Evolutionary conservation across 108 stramenopile species (phyloP).

Genomic region (Cyclotella cryptica): DNA sequence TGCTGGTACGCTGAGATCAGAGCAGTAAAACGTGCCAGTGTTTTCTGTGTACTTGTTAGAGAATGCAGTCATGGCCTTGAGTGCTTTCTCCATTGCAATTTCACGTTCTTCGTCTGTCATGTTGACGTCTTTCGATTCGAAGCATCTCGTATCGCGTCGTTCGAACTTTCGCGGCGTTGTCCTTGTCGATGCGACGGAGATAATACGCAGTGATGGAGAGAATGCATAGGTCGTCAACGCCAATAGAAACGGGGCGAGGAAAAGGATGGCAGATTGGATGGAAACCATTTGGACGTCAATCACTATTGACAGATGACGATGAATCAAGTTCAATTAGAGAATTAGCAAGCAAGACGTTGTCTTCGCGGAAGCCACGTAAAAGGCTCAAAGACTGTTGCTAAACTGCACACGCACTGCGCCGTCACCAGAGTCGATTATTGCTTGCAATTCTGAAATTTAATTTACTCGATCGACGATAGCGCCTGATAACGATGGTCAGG

Average conservation of each 20-base stretch:
- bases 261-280: background rate
- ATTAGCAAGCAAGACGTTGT: background rate
- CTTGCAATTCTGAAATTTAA: too few species aligned
- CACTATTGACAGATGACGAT: background rate
- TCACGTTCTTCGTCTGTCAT: conserved; percentile 69
- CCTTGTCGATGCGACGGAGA: background rate
- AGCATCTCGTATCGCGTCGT: background rate
- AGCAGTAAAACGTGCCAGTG: conserved; percentile 75
- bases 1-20: conserved; percentile 76
- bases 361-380: too few species aligned
- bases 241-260: background rate
- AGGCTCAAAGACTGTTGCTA: too few species aligned
- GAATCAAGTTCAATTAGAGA: background rate
- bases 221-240: background rate
- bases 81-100: conserved; percentile 71
- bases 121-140: conserved; percentile 52
- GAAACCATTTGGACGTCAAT: background rate
- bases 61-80: conserved; percentile 86
- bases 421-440: too few species aligned
- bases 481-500: too few species aligned
- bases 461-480: too few species aligned
- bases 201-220: background rate
- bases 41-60: conserved; percentile 83
- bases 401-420: too few species aligned
- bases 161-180: background rate